Evolutionary conservation across 768 basidiomycete species (phyloP).

Genomic region (Hysterangium stoloniferum): DNA sequence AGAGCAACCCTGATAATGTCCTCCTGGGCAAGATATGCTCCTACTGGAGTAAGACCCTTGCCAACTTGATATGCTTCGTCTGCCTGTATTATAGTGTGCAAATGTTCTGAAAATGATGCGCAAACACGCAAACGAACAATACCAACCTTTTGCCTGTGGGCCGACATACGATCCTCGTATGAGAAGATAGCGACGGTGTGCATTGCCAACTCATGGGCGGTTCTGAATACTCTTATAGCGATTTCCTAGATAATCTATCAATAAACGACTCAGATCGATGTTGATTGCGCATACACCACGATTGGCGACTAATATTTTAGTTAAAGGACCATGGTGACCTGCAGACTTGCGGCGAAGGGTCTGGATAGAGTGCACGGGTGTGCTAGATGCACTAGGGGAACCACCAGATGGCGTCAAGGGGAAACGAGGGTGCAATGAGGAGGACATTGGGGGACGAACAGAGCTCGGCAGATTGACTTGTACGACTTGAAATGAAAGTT

Average conservation of each 20-base stretch:
- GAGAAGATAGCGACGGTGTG: slow-evolving; percentile 99
- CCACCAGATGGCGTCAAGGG: slow-evolving; percentile 63
- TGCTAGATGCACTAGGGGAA: slow-evolving; percentile 72
- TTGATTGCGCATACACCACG: slow-evolving; percentile 59
- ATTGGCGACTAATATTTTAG: slow-evolving; percentile 89
- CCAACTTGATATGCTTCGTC: slow-evolving; percentile 99
- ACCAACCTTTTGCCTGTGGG: slow-evolving; percentile 93
- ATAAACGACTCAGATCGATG: slow-evolving; percentile 3
- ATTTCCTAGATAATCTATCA: slow-evolving; percentile 66
- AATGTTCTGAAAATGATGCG: neutral
- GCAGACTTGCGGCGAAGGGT: slow-evolving; percentile 87
- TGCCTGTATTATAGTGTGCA: slow-evolving; percentile 42
- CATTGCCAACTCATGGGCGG: slow-evolving; percentile 98
- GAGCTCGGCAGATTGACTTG: neutral
- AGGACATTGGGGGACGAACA: slow-evolving; percentile 19
- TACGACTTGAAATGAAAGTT: slow-evolving; percentile 10
- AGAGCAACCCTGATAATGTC: slow-evolving; percentile 95
- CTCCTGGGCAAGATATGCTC: slow-evolving; percentile 93
- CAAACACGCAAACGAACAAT: neutral
- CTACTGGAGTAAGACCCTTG: slow-evolving; percentile 92
- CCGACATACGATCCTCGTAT: slow-evolving; percentile 90
- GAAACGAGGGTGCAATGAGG: slow-evolving; percentile 57
- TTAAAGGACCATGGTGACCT: slow-evolving; percentile 83
- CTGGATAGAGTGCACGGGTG: slow-evolving; percentile 84
- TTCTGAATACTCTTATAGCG: slow-evolving; percentile 96